These are phyloP conservation scores for Brettanomyces anomalus DNA, from an alignment of 805 yeast genomes.

Conservation along the genomic window DNA sequence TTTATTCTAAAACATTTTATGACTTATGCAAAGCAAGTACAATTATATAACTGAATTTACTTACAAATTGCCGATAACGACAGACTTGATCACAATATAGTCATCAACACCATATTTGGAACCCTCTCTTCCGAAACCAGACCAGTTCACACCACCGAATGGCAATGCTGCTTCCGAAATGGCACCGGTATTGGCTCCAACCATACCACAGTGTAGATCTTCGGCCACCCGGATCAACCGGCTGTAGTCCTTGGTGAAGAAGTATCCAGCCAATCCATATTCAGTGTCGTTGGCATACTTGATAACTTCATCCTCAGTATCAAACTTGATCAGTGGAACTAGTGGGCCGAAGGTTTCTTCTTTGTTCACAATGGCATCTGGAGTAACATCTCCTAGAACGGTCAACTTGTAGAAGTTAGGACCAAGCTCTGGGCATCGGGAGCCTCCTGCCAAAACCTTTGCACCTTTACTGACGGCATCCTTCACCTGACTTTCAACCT, in stretches of 20 bases:
- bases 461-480: constrained; percentile 67
- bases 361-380: constrained; percentile 44
- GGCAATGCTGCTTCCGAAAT: constrained; percentile 63
- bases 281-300: constrained; percentile 54
- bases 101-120: constrained; percentile 70
- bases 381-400: constrained; percentile 49
- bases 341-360: constrained; percentile 83
- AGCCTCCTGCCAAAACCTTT: constrained; percentile 54
- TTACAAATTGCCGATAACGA: constrained; percentile 38
- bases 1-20: no score
- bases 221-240: constrained; percentile 56
- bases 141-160: constrained; percentile 71
- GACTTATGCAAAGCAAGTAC: no score
- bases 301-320: constrained; percentile 55
- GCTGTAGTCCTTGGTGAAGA: constrained; percentile 48
- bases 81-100: constrained; percentile 55
- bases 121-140: constrained; percentile 79
- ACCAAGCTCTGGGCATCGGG: constrained; percentile 44
- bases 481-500: constrained; percentile 51
- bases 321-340: constrained; percentile 60
- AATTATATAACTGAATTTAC: neutral
- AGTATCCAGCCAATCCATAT: constrained; percentile 73
- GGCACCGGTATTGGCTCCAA: constrained; percentile 70
- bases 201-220: constrained; percentile 68
- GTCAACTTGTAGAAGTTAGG: constrained; percentile 62